A percentile compares a stretch with the other conserved stretches of the same genome.
These are phyloP conservation scores for Cercis canadensis DNA, from an alignment of 306 rosid species.

Conservation along the genomic window DNA sequence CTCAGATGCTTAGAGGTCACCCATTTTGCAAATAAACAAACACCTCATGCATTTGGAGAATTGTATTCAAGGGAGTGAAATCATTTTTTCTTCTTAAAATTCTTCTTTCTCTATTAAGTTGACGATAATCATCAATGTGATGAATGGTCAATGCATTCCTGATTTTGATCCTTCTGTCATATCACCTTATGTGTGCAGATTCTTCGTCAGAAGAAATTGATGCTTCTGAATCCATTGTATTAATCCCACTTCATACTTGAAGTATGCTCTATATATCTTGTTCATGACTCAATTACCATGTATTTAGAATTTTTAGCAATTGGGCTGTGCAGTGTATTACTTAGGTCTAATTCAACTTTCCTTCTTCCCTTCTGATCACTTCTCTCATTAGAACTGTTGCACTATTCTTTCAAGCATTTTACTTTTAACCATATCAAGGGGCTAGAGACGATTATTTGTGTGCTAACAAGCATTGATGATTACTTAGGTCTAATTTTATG, in stretches of 20 bases:
- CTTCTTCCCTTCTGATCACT: background rate
- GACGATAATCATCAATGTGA: background rate
- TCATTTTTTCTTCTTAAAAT: too few relatives aligned
- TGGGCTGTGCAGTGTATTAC: too few relatives aligned
- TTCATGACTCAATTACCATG: constrained; percentile 17
- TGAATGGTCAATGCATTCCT: background rate
- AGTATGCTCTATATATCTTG: constrained; percentile 3
- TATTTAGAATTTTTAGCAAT: constrained; percentile 22
- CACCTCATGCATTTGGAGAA: too few relatives aligned
- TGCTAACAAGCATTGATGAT: too few relatives aligned
- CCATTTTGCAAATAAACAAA: too few relatives aligned
- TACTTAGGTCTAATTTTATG: background rate
- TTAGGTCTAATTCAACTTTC: background rate
- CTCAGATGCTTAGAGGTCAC: too few relatives aligned
- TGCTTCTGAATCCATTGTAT: constrained; percentile 19
- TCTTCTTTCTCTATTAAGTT: too few relatives aligned
- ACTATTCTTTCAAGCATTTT: background rate
- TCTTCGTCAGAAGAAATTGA: background rate
- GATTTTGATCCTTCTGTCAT: background rate
- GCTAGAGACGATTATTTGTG: too few relatives aligned
- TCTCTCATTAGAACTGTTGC: background rate
- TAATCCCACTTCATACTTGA: background rate
- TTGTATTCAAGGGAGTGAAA: too few relatives aligned
- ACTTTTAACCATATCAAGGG: background rate
- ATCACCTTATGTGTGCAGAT: too few relatives aligned